Evolutionary conservation across 1,284 basidiomycete species (phyloP), one percentile per base, ranked within the genome.

Genomic region (Austropuccinia psidii): DNA sequence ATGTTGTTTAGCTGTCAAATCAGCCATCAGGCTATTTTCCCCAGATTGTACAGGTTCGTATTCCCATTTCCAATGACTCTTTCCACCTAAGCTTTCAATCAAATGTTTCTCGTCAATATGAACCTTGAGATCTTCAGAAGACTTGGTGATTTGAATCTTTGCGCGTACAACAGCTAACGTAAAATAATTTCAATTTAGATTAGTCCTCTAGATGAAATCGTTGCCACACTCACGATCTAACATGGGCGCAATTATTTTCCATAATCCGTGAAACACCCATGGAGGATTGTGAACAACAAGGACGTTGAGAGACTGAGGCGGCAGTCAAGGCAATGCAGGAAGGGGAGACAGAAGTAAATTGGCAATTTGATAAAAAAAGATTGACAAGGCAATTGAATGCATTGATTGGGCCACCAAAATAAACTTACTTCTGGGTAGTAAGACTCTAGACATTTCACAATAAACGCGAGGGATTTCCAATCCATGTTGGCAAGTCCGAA

Each of bases 401-500:
- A 65, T 7, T 31, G n/a, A 17, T 52, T 11, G 13, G 64, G 2
- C 31, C 8, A 33, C 27, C 21, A 27, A 39, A 31, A 41, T 27
- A 29, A 17, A 37, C 69, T 35, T 31, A 47, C 69, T 60, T 73
- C 69, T 27, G 69, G 69, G 54, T 73, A 73, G 37, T 73, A 73
- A 45, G 58, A 62, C 29, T 73, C 69, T 29, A 73, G 37, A 73
- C 69, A 73, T 47, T 73, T 73, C 17, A 73, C 33, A 62, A 73
- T 73, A 50, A 73, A 73, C 7, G 47, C 58, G 15, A 73, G 27
- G 5, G 69, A 73, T 39, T 73, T 73, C 69, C 69, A 73, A 52
- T 73, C 69, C 69, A 73, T 73, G 27, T 73, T 73, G 1, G 69
- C 58, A 7, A 73, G 49, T 24, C 69, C 69, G 35, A 73, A 73